These are phyloP conservation scores for Cryptosporidium felis DNA, from an alignment of 169 alveolate species.

Conservation along the genomic window DNA sequence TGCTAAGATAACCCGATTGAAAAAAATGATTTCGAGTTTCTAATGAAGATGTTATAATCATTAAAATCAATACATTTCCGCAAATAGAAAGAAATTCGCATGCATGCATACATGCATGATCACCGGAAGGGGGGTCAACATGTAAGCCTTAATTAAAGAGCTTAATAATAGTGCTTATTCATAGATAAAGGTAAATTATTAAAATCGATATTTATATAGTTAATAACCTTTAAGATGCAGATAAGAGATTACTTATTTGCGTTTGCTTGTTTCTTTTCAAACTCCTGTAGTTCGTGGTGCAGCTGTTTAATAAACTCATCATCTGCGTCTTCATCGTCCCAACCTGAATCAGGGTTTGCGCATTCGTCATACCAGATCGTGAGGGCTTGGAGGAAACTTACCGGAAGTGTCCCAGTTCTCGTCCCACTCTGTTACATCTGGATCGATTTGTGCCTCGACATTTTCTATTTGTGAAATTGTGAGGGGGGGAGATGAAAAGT, in stretches of 20 bases:
- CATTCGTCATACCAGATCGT: background rate
- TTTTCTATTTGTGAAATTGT: too few species aligned
- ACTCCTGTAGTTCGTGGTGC: constrained; percentile 56
- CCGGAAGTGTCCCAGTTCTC: constrained; percentile 70
- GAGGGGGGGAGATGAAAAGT: too few species aligned
- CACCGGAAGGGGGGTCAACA: too few species aligned
- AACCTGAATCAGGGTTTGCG: constrained; percentile 24
- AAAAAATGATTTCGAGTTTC: background rate
- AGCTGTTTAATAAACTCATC: constrained; percentile 64
- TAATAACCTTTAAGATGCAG: background rate
- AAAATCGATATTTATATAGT: background rate
- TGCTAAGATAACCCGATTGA: too few species aligned
- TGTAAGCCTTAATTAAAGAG: too few species aligned
- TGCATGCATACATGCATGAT: too few species aligned
- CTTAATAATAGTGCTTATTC: too few species aligned
- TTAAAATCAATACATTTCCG: too few species aligned
- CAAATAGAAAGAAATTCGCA: constrained; percentile 25
- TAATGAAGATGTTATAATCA: background rate
- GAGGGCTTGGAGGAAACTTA: background rate
- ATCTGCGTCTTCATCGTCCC: constrained; percentile 71
- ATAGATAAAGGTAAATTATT: too few species aligned
- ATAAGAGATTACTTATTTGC: background rate
- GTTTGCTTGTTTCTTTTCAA: constrained; percentile 39
- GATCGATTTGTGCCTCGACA: constrained; percentile 58
- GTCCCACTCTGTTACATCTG: constrained; percentile 69